A percentile compares a stretch with the other conserved stretches of the same genome.
These are phyloP conservation scores for Bombardia bombarda DNA, from an alignment of 495 filamentous ascomycete species.

Conservation along the genomic window DNA sequence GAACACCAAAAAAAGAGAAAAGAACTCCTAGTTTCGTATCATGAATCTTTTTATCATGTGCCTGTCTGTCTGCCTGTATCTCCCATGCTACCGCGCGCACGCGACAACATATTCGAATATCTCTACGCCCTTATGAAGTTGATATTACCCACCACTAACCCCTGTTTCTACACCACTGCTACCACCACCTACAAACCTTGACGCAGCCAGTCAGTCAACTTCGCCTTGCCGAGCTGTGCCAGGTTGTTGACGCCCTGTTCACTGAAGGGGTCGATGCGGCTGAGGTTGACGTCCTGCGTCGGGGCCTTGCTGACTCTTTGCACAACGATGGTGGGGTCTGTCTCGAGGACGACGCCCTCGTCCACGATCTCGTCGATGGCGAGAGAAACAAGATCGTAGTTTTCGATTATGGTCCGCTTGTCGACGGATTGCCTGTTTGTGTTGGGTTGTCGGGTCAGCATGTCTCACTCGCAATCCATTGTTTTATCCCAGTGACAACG, in stretches of 20 bases:
- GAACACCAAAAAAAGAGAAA: not conserved
- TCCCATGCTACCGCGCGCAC: too few species aligned
- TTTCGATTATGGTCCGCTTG: conserved; percentile 95
- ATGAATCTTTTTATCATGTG: not conserved
- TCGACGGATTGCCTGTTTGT: conserved; percentile 64
- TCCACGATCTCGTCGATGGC: conserved; percentile 95
- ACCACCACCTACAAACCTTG: conserved; percentile 49
- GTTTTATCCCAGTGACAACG: too few species aligned
- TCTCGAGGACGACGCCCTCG: conserved; percentile 94
- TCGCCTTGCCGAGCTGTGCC: conserved; percentile 90
- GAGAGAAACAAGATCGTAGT: conserved; percentile 87
- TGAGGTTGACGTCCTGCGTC: conserved; percentile 82
- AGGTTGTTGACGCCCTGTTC: conserved; percentile 94
- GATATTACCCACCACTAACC: not conserved
- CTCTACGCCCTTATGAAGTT: too few species aligned
- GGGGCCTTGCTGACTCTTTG: conserved; percentile 86
- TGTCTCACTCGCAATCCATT: not conserved
- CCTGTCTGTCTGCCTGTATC: too few species aligned
- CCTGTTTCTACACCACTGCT: not conserved
- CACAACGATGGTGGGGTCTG: conserved; percentile 85
- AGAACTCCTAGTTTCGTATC: not conserved
- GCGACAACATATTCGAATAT: not conserved
- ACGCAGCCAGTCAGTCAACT: conserved; percentile 83
- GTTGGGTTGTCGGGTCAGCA: too few species aligned
- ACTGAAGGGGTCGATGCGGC: conserved; percentile 80